Evolutionary conservation across 345 rosid genomes (phyloP).

Genomic region (Salix caprea): DNA sequence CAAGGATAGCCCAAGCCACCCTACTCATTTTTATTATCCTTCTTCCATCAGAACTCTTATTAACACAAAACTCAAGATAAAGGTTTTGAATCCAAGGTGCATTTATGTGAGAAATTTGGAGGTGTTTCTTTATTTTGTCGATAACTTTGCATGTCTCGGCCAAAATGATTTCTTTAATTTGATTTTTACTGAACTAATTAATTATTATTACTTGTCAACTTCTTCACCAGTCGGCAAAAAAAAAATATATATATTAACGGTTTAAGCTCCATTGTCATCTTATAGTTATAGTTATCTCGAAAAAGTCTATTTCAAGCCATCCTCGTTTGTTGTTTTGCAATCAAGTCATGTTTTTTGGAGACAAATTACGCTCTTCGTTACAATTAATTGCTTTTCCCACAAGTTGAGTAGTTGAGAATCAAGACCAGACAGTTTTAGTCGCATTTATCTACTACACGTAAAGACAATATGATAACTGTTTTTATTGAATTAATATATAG

Average conservation of each 20-base stretch:
- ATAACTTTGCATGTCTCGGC: background rate
- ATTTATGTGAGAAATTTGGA: too few relatives aligned
- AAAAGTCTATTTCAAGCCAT: conserved; percentile 6
- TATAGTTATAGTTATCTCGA: background rate
- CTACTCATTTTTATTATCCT: too few relatives aligned
- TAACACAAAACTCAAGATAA: background rate
- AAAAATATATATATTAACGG: background rate
- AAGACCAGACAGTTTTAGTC: conserved; percentile 23
- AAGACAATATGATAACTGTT: conserved; percentile 10
- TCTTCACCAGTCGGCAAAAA: conserved; percentile 7
- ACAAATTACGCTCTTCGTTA: background rate
- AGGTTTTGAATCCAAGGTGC: background rate
- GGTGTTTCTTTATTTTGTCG: background rate
- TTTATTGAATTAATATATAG: background rate
- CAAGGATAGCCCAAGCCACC: background rate
- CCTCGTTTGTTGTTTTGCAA: conserved; percentile 29
- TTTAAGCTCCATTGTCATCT: conserved; percentile 1
- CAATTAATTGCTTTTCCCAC: conserved; percentile 7
- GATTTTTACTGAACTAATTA: background rate
- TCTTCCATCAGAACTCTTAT: too few relatives aligned
- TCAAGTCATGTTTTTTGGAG: conserved; percentile 12
- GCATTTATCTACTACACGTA: conserved; percentile 6
- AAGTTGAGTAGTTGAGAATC: conserved; percentile 31
- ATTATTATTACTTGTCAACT: background rate
- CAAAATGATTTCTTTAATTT: background rate